Conservation (phyloP, 805 yeast species). For the Pichia ethanolica region DNA sequence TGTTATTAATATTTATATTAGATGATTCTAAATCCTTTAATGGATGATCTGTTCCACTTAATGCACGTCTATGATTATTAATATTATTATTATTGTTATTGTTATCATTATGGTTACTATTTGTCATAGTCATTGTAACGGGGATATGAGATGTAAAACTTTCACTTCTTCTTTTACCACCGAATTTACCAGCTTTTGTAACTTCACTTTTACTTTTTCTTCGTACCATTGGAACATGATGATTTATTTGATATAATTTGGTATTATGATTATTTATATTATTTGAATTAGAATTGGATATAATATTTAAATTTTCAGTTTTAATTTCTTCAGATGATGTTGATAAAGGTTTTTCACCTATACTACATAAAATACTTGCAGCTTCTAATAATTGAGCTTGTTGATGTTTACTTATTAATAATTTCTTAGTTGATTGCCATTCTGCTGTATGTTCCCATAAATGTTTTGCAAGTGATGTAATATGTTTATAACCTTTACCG, state of each 20-base stretch:
- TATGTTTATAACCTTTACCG: slow-evolving; percentile 86
- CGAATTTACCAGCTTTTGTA: slow-evolving; percentile 10
- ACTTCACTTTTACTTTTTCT: slow-evolving; percentile 9
- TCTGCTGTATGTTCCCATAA: slow-evolving; percentile 94
- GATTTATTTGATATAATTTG: neutral
- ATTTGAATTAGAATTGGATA: neutral
- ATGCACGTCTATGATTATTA: neutral
- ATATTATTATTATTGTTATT: neutral
- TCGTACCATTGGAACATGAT: slow-evolving; percentile 2
- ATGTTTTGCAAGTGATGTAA: slow-evolving; percentile 80
- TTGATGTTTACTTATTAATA: slow-evolving; percentile 78
- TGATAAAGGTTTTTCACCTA: slow-evolving; percentile 40
- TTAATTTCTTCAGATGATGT: neutral
- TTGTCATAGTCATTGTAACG: neutral
- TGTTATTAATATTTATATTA: neutral
- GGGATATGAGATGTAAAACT: slow-evolving; percentile 2
- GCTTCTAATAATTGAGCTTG: slow-evolving; percentile 79
- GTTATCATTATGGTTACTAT: neutral
- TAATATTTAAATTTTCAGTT: neutral
- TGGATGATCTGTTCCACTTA: neutral
- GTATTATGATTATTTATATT: slow-evolving; percentile 6
- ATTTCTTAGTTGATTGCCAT: slow-evolving; percentile 80
- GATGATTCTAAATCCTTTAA: neutral
- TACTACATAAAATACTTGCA: slow-evolving; percentile 67
- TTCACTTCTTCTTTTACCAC: slow-evolving; percentile 6